Base-by-base conservation (phyloP, 345 rosid genomes). In the Citrus hindsii region DNA sequence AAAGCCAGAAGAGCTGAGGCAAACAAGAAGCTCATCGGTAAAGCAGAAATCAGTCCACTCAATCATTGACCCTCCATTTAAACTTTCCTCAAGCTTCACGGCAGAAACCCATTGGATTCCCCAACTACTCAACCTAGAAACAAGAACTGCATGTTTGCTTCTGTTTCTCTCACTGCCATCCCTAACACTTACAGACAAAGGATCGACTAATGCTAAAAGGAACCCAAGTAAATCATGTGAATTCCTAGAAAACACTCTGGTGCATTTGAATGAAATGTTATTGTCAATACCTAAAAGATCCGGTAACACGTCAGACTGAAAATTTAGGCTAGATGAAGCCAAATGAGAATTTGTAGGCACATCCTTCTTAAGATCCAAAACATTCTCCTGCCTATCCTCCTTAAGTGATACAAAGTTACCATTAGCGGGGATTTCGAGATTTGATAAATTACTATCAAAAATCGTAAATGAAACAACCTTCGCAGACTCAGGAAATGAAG, bases 31-130 rank as follows among this genome's bases (percentile, higher is more conserved):
- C 69, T 87, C 87, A 85, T 91, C 92, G 74, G 97, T 88, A 82
- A 94, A 87, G 78, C 89, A 83, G 79, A 91, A 94, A 84, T 96
- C 99, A 75, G 86, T 85, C 98, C 99, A 96, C 79, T 85, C 93
- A 46, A 74, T 70, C 64, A 77, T 46, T 28, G 78, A 84, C 67
- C 84, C 85, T 51, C 69, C 66, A 83, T 79, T 82, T 74, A 82
- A 71, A 83, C 70, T 67, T 79, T 88, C 89, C 69, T 75, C 82
- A 68, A 89, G 90, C 82, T 89, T 89, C 80, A 96, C 92, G 33
- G 80, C 80, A 74, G 97, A 96, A 81, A 88, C 88, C 97, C 97
- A 96, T 76, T 90, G 90, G 82, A 96, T 87, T 71, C 98, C 98
- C 87, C 78, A 79, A 80, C 77, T 75, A 77, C 83, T 79, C 81